Evolutionary conservation across 306 rosid species (phyloP).

Genomic region (Medicago arabica): DNA sequence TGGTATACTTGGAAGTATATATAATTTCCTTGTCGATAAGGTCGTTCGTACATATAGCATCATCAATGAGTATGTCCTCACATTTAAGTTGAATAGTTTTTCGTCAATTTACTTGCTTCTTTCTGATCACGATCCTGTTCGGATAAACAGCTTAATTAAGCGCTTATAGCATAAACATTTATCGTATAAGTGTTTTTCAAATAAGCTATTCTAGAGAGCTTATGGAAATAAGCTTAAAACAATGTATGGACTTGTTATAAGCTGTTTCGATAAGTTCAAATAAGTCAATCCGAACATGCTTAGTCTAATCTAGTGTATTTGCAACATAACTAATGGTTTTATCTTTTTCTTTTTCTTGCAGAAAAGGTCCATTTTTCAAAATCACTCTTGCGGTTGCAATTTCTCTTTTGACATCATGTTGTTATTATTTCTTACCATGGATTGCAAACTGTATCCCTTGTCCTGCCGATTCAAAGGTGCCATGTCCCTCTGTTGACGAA

Average conservation of each 20-base stretch:
- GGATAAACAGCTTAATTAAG: background rate
- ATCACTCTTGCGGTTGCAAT: constrained; percentile 62
- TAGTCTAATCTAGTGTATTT: constrained; percentile 15
- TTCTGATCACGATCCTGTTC: background rate
- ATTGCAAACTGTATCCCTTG: constrained; percentile 68
- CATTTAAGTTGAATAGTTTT: constrained; percentile 11
- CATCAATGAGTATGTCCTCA: constrained; percentile 77
- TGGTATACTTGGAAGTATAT: constrained; percentile 85
- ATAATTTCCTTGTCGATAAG: constrained; percentile 83
- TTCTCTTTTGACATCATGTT: constrained; percentile 76
- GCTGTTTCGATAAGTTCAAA: background rate
- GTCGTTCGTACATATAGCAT: constrained; percentile 86
- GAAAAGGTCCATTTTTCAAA: constrained; percentile 72
- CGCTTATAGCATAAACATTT: background rate
- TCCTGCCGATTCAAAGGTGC: constrained; percentile 52
- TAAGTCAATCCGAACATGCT: background rate
- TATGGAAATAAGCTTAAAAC: background rate
- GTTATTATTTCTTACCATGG: constrained; percentile 82
- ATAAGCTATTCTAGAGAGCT: background rate
- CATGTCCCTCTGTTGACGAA: constrained; percentile 67
- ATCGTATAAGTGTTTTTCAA: background rate
- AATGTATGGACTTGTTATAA: background rate
- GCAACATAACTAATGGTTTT: constrained; percentile 6
- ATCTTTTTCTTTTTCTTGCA: constrained; percentile 51
- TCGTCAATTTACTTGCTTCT: background rate